Percentiles rank a stretch among this genome's conserved stretches.
Evolutionary conservation across 306 rosid species (phyloP).

Genomic region (Vigna mungo): DNA sequence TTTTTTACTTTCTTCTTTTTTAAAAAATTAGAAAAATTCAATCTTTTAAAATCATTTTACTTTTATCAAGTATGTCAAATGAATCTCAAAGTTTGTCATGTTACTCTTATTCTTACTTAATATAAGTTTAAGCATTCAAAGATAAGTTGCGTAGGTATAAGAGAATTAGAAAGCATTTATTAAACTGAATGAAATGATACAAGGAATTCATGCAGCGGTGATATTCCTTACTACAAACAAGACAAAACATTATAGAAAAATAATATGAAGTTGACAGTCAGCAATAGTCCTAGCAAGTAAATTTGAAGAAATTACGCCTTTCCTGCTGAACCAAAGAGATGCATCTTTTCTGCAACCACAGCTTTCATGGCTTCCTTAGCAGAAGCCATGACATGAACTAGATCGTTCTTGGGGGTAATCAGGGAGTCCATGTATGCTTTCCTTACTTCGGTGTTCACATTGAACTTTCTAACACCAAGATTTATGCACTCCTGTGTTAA

Average conservation of each 20-base stretch:
- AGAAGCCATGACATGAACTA: conserved; percentile 84
- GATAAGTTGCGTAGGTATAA: neutral
- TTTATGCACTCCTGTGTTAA: conserved; percentile 75
- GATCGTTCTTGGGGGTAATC: conserved; percentile 68
- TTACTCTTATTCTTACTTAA: no score
- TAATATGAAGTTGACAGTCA: conserved; percentile 20
- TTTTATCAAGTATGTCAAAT: no score
- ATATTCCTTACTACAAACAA: conserved; percentile 15
- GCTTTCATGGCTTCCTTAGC: conserved; percentile 93
- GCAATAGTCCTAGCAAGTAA: conserved; percentile 35
- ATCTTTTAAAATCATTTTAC: no score
- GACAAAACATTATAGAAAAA: conserved; percentile 9
- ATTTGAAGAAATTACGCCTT: conserved; percentile 59
- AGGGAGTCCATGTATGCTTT: conserved; percentile 95
- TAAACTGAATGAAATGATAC: conserved; percentile 2
- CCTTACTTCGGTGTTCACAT: conserved; percentile 94
- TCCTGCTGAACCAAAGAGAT: conserved; percentile 91
- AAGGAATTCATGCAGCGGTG: neutral
- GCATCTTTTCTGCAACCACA: conserved; percentile 91
- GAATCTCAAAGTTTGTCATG: no score
- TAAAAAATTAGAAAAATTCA: no score
- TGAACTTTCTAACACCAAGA: conserved; percentile 89
- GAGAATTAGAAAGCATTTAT: neutral
- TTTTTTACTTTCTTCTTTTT: no score
- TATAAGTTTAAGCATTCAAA: neutral